phyloP scores from a whole-genome alignment of 306 rosid species.

The Dalbergia cultrata region DNA sequence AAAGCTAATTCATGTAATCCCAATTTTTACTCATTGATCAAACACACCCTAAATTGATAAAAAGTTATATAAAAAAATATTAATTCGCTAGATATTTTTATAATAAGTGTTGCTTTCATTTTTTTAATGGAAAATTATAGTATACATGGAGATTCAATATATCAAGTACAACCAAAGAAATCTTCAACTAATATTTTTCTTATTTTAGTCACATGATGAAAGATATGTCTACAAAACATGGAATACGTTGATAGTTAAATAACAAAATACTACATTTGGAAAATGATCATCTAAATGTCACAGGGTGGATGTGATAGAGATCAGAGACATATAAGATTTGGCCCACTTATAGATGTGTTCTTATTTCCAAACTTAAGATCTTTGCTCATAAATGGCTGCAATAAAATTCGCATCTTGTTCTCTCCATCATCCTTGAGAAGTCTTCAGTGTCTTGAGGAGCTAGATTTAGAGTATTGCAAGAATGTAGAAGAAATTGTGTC shows the following conservation, averaged over 20 bases:
- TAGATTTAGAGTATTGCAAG: neutral
- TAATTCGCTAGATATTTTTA: too few species aligned
- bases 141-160: too few species aligned
- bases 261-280: neutral
- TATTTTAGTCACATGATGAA: neutral
- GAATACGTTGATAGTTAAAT: neutral
- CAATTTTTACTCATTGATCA: too few species aligned
- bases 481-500: conserved; percentile 10
- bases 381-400: neutral
- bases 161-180: too few species aligned
- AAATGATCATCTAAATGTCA: neutral
- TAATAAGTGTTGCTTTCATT: too few species aligned
- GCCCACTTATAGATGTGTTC: neutral
- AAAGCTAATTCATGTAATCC: too few species aligned
- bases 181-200: too few species aligned
- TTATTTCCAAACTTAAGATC: conserved; percentile 18
- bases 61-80: too few species aligned
- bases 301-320: neutral
- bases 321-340: too few species aligned
- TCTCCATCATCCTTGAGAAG: neutral
- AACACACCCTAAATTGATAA: too few species aligned
- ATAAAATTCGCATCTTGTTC: neutral
- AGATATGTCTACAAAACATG: neutral
- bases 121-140: too few species aligned
- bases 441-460: neutral